Evolutionary conservation across 2,329 filamentous ascomycete genomes (phyloP), one percentile per base, ranked within the genome.

Genomic region (Monosporascus sp.): DNA sequence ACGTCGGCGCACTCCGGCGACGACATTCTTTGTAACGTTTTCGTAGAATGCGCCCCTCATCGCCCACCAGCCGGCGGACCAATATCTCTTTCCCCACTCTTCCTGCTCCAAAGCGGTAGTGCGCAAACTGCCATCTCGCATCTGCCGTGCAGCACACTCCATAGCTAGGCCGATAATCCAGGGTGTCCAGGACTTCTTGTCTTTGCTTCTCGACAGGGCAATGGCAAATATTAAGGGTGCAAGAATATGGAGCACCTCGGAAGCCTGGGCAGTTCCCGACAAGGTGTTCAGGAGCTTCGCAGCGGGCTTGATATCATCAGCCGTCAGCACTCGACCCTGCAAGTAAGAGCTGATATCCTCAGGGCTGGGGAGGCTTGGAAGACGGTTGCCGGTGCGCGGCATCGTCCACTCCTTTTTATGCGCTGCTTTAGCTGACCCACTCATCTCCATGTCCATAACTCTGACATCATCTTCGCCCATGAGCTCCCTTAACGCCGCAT

Each of bases 31-130:
- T 48, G 90, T 96, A 55, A 97, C 79, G 63, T 91, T 90, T 72
- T 97, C 90, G 72, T 99, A 99, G 63, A 96, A 96, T 2, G 92
- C 91, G n/a, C 94, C 93, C 55, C 93, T 84, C 90, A 99, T 94
- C 25, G 82, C 74, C 94, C 94, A 99, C 93, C 94, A 97, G 20
- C 86, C 88, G 77, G 97, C 87, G 2, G 85, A 86, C 90, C 91
- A 96, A 39, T 89, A 91, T 58, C 94, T 81, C 72, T 90, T 91
- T 67, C 80, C 85, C 78, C 95, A 84, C 74, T 97, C 93, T 61
- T 97, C 93, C 53, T 86, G 84, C 73, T 99, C 94, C 18, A 99
- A 77, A 8, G 88, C 84, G 24, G 93, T 96, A 35, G 94, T 91
- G 49, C 89, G 81, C 56, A 94, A 76, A 31, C 90, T 86, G 45